phyloP scores from a whole-genome alignment of 805 yeast genomes.

The Jamesozyma piceae region DNA sequence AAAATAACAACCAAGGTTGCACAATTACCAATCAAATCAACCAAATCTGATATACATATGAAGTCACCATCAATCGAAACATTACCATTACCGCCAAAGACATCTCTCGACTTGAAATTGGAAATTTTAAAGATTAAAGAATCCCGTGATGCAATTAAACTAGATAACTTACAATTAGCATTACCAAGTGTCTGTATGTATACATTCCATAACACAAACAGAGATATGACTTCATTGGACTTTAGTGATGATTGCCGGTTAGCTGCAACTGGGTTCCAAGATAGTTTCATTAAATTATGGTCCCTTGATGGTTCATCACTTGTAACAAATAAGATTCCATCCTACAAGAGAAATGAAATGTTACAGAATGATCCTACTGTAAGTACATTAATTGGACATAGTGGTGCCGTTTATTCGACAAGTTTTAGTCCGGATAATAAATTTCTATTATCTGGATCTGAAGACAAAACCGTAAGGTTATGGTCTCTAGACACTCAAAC shows the following conservation, averaged over 20 bases:
- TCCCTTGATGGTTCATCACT: slow-evolving; percentile 85
- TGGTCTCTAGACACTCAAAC: slow-evolving; percentile 93
- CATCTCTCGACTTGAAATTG: slow-evolving; percentile 67
- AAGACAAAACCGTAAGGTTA: slow-evolving; percentile 81
- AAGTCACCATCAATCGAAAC: slow-evolving; percentile 67
- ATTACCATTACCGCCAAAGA: slow-evolving; percentile 79
- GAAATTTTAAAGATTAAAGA: slow-evolving; percentile 76
- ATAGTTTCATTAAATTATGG: slow-evolving; percentile 86
- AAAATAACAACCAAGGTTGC: slow-evolving; percentile 14
- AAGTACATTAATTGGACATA: slow-evolving; percentile 64
- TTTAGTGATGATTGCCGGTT: slow-evolving; percentile 81
- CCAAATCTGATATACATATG: slow-evolving; percentile 28
- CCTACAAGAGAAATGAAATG: slow-evolving; percentile 37
- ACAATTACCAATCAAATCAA: slow-evolving; percentile 23
- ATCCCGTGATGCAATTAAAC: slow-evolving; percentile 60
- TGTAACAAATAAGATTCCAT: slow-evolving; percentile 50
- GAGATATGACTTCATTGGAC: slow-evolving; percentile 74
- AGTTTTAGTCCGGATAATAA: slow-evolving; percentile 86
- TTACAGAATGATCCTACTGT: slow-evolving; percentile 22
- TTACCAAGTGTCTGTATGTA: slow-evolving; percentile 96
- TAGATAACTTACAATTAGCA: slow-evolving; percentile 64
- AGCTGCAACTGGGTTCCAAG: slow-evolving; percentile 92
- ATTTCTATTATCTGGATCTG: slow-evolving; percentile 73
- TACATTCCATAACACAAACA: slow-evolving; percentile 91
- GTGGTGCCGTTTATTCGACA: slow-evolving; percentile 87